phyloP scores from a whole-genome alignment of 2,329 filamentous ascomycete genomes.

The Chaetothyriales sp. region DNA sequence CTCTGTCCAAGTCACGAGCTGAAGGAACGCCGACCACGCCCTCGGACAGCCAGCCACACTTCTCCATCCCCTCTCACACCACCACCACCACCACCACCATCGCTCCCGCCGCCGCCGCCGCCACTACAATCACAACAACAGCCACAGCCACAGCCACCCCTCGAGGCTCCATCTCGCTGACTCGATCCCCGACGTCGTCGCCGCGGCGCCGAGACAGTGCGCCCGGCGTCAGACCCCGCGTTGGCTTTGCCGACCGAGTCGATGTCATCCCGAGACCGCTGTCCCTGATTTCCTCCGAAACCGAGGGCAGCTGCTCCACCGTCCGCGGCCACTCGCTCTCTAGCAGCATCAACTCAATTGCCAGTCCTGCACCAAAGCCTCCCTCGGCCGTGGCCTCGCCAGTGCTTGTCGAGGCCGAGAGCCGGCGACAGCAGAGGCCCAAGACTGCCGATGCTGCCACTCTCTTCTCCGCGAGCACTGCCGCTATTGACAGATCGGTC shows the following conservation, averaged over 20 bases:
- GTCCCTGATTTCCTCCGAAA: constrained; percentile 73
- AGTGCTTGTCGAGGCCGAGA: constrained; percentile 1
- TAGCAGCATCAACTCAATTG: constrained; percentile 64
- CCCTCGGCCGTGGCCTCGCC: constrained; percentile 15
- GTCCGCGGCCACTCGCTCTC: constrained; percentile 60
- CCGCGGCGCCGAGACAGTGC: constrained; percentile 22
- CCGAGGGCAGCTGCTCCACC: constrained; percentile 59
- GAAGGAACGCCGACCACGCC: constrained; percentile 47
- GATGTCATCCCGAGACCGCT: constrained; percentile 73
- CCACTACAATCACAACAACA: too few relatives aligned
- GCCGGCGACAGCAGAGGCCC: constrained; percentile 23
- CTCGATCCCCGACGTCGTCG: constrained; percentile 13
- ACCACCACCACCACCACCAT: too few relatives aligned
- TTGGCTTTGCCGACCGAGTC: constrained; percentile 72
- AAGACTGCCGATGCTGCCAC: constrained; percentile 29
- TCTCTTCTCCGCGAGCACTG: constrained; percentile 15
- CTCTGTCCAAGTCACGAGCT: constrained; percentile 39
- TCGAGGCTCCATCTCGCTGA: constrained; percentile 11
- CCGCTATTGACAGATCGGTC: constrained; percentile 19
- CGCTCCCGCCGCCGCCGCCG: too few relatives aligned
- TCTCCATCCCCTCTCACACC: constrained; percentile 19
- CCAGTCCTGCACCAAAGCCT: constrained; percentile 40
- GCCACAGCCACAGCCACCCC: constrained; percentile 6
- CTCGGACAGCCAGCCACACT: constrained; percentile 23
- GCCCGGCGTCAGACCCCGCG: constrained; percentile 39